Conservation (phyloP, 2,329 filamentous ascomycete genomes). For the Clathrospora elynae region DNA sequence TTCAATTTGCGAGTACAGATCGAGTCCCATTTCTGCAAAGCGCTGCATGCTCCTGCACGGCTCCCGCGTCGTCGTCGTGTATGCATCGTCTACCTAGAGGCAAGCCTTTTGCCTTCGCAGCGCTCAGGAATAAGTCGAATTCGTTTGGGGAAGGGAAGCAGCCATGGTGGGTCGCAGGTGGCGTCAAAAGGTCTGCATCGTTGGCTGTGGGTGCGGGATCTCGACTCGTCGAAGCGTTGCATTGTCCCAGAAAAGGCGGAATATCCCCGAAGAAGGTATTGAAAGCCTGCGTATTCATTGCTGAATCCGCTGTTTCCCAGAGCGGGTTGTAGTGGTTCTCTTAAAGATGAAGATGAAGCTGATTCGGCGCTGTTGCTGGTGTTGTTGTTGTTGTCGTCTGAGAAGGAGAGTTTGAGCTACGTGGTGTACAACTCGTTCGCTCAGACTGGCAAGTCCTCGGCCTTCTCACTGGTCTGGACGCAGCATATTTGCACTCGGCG, state of each 20-base stretch:
- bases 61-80: neutral
- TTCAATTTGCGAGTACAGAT: conserved; percentile 1
- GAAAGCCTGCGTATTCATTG: neutral
- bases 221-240: neutral
- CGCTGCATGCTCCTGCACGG: conserved; percentile 2
- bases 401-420: too few species aligned
- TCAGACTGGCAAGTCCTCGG: conserved; percentile 1
- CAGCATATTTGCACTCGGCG: neutral
- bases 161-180: neutral
- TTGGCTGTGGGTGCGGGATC: neutral
- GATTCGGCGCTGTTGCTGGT: neutral
- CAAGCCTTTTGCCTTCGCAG: neutral
- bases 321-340: too few species aligned
- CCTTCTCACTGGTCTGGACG: conserved; percentile 2
- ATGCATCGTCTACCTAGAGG: neutral
- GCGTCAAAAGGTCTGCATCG: conserved; percentile 1
- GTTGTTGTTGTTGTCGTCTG: too few species aligned
- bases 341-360: too few species aligned
- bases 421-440: neutral
- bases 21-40: conserved; percentile 1
- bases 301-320: neutral
- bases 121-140: neutral
- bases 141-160: neutral
- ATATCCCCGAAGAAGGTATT: conserved; percentile 1
- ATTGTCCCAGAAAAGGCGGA: neutral